Evolutionary conservation across 352 stramenopile species (phyloP), one percentile per base, ranked within the genome.

Genomic region (Globisporangium okanoganense): DNA sequence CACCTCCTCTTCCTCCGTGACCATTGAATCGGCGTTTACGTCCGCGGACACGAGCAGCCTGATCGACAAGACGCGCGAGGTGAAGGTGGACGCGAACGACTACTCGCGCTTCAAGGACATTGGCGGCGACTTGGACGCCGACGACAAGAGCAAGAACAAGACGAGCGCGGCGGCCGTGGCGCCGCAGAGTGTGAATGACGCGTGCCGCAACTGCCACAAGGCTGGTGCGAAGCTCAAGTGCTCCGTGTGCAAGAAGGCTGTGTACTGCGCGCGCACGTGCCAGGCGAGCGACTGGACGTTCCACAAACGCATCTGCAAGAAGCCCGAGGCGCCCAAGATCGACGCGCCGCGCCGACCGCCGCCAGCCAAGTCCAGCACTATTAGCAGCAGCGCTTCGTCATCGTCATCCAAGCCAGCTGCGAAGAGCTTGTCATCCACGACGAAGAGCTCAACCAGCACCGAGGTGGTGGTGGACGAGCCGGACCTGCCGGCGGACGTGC

Each of bases 221-320:
- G 22, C 63, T 0, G 84, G 81, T 18, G 84, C 84, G 16, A 89
- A 90, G 58, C 84, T 95, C 63, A 93, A 93, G 76, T 95, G 86
- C 71, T 92, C 82, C 20, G 71, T 94, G 47, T 95, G 86, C 62
- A 95, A 94, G 76, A 92, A 92, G 66, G 84, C 78, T 33, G 70
- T 85, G 27, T 95, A 95, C 66, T 95, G 86, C 61, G 78, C 81
- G 43, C 78, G 86, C 48, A 65, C 78, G 63, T 95, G 86, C 60
- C 86, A 95, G 58, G 81, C 82, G 29, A 88, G 80, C 62, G 85
- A 95, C 67, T 95, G 85, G 85, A 71, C 71, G 49, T 95, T 92
- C 73, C 85, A 95, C 78, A 92, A 91, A 65, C 83, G 83, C 57
- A 92, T 79, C n/a, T 95, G 85, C 64, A 93, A 92, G 72, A 93